Conservation (phyloP, 2,329 filamentous ascomycete genomes). For the Pseudocercospora crystallina region DNA sequence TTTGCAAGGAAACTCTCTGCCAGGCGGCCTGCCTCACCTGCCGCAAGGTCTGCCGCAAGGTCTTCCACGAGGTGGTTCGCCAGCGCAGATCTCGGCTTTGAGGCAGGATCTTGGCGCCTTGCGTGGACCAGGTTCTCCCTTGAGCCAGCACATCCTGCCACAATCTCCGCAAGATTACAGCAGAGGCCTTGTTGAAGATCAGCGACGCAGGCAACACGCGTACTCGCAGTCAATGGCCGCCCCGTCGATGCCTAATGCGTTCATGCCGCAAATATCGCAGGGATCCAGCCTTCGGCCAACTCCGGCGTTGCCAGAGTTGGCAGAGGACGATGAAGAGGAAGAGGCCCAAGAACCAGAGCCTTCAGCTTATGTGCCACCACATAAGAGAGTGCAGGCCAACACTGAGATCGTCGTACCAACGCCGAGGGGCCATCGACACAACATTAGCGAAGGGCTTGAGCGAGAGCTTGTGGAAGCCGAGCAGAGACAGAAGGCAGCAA, state of each 20-base stretch:
- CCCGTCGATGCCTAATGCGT: constrained; percentile 23
- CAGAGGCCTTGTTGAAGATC: constrained; percentile 46
- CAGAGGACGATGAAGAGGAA: constrained; percentile 70
- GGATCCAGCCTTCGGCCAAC: constrained; percentile 44
- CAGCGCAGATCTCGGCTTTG: constrained; percentile 41
- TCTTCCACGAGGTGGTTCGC: constrained; percentile 45
- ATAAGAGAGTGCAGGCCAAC: constrained; percentile 32
- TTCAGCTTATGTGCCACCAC: constrained; percentile 32
- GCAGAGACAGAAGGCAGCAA: constrained; percentile 57
- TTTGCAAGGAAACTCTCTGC: constrained; percentile 4
- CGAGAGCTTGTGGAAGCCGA: constrained; percentile 83
- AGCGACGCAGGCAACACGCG: constrained; percentile 49
- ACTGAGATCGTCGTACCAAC: constrained; percentile 60
- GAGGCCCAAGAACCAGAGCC: constrained; percentile 27
- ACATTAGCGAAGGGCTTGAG: constrained; percentile 75
- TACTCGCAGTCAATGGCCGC: constrained; percentile 34
- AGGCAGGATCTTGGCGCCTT: constrained; percentile 29
- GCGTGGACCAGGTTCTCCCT: constrained; percentile 61
- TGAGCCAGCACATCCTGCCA: constrained; percentile 38
- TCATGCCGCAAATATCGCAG: constrained; percentile 30
- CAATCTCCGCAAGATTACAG: constrained; percentile 32
- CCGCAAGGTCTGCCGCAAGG: constrained; percentile 26
- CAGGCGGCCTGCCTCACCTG: neutral
- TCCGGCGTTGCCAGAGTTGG: constrained; percentile 64
- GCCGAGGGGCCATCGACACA: constrained; percentile 65